Evolutionary conservation across 1,139 yeast genomes (phyloP).

Genomic region (Diutina rugosa): DNA sequence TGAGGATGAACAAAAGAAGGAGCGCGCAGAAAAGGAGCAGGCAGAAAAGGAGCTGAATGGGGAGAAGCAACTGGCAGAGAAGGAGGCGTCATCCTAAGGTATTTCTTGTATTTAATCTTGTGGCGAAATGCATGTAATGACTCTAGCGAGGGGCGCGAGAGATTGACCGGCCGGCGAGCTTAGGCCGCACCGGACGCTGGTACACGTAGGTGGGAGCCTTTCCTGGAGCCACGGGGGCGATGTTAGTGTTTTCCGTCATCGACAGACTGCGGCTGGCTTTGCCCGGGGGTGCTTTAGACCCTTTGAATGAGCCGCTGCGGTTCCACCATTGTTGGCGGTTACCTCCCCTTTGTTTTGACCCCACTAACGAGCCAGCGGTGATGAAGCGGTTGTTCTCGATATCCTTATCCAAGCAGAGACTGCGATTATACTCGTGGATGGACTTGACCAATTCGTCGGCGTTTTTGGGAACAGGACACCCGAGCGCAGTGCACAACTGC

Average conservation of each 20-base stretch:
- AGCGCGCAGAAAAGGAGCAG: neutral
- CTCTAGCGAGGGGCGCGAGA: neutral
- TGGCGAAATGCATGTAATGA: too few relatives aligned
- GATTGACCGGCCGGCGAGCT: neutral
- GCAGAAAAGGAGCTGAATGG: neutral
- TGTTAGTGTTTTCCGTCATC: neutral
- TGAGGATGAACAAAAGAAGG: neutral
- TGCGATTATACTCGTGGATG: neutral
- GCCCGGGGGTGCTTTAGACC: neutral
- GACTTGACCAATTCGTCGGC: neutral
- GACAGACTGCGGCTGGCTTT: neutral
- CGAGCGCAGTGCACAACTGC: neutral
- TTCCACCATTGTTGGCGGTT: neutral
- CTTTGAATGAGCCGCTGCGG: neutral
- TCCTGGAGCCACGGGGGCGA: neutral
- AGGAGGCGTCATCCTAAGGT: too few relatives aligned
- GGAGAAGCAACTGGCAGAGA: too few relatives aligned
- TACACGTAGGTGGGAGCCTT: neutral
- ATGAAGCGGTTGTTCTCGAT: neutral
- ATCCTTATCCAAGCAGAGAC: neutral
- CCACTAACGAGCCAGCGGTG: neutral
- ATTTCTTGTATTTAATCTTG: too few relatives aligned
- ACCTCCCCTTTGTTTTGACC: neutral
- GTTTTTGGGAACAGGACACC: neutral
- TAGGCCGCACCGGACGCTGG: neutral